Base-by-base conservation (phyloP, 2,329 filamentous ascomycete species). In the Pseudogymnoascus sp. region DNA sequence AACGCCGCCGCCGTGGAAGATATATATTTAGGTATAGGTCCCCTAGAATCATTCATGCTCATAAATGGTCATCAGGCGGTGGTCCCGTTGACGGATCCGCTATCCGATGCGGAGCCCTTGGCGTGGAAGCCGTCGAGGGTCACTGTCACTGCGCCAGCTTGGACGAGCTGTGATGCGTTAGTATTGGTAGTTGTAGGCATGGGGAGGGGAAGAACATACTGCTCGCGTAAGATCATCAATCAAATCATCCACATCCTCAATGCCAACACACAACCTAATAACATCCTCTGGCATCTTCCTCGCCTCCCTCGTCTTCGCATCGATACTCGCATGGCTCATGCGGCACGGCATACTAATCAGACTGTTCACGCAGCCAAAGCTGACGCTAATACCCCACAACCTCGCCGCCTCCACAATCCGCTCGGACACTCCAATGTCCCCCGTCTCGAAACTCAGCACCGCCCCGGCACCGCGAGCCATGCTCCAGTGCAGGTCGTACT, bases 311-410 rank as follows among this genome's bases (percentile, higher is more conserved):
- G 93, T 98, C 80, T 96, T 96, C 64, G 92, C 90, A 73, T 98
- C 95, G 72, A 99, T 99, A 74, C 91, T 96, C 40, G 95, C 95
- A 77, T 99, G 95, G 77, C 93, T 98, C 96, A 99, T 99, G 72
- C 93, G 92, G 78, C 95, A 99, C 7, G 95, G 93, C 93, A 99
- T 97, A 79, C 93, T 97, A 77, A 99, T 99, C 75, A 99, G 80
- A 74, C 91, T 96, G 79, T 99, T 99, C 68, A 99, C 95, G 75
- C 95, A 98, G 59, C 95, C 95, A 74, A 99, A 99, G 72, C 91
- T 96, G 65, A 99, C 95, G 68, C 90, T 96, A 70, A 99, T 99
- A 35, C 90, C 92, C 87, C 91, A 99, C 33, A 99, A 81, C 67
- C 90, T 86, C 2, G 95, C 90, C 31, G 90, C 90, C 78, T 98